Evolutionary conservation across 2,329 filamentous ascomycete species (phyloP), one percentile per base, ranked within the genome.

Genomic region (Cladorrhinum sp.): DNA sequence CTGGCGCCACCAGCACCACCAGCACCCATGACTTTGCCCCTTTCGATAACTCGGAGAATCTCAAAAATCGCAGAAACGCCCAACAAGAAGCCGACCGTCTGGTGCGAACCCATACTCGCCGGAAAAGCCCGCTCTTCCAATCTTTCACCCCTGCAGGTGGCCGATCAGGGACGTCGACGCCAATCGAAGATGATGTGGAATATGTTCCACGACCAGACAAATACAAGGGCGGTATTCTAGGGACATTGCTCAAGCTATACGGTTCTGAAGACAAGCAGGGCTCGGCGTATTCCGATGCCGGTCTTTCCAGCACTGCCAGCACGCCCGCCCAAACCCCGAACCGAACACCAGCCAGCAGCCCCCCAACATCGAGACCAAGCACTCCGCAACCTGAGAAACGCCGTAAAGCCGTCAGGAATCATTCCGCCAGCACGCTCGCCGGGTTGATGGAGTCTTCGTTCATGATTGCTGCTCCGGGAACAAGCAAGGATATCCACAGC

Each of bases 181-280:
- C 73, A 82, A 54, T 91, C 76, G 52, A 86, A 82, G 51, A 86
- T 68, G 64, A 92, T 77, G 48, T 83, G 70, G 73, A 82, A 28
- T 91, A 90, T 69, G 83, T 90, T 18, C 85, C 87, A 50, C 80
- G 81, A 48, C 90, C 90, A 3, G 75, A 80, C 21, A 83, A 87
- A 64, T 93, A 91, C 71, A 85, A 87, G 55, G 88, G 87, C 28
- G 90, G 91, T 28, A 84, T 94, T 52, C 77, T 96, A 1, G 86
- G 87, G 2, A 88, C 86, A 0, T 77, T 96, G 0, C 77, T 95
- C 55, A 90, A 87, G 72, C 79, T 92, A 9, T 88, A 91, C 69
- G 81, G 85, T 30, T 26, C 59, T 61, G 77, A 84, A 62, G 77
- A 79, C 51, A 71, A 67, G 66, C 67, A 68, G 23, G 55, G 51